Evolutionary conservation across 2,329 filamentous ascomycete species (phyloP).

Genomic region (Lasiodiplodia sp.): DNA sequence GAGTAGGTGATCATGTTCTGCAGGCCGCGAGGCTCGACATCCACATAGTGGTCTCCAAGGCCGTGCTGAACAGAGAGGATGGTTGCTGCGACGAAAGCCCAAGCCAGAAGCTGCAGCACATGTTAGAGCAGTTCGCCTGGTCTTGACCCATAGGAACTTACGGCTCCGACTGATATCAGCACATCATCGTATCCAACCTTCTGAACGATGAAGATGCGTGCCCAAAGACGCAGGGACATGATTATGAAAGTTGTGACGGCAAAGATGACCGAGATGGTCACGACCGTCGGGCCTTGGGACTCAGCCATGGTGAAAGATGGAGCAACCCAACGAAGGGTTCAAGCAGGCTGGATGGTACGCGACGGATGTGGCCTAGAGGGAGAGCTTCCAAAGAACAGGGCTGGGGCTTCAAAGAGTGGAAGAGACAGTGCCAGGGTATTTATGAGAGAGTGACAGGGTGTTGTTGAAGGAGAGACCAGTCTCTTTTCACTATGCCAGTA

Average conservation of each 20-base stretch:
- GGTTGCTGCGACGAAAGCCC: constrained; percentile 47
- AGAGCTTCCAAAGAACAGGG: not conserved
- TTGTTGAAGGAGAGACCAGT: constrained; percentile 12
- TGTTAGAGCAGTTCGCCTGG: constrained; percentile 31
- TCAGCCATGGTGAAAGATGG: constrained; percentile 24
- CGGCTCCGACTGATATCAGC: constrained; percentile 37
- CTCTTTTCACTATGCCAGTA: constrained; percentile 1
- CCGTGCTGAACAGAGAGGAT: constrained; percentile 40
- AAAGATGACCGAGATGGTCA: constrained; percentile 47
- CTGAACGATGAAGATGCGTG: constrained; percentile 49
- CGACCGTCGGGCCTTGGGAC: constrained; percentile 34
- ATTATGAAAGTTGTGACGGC: constrained; percentile 48
- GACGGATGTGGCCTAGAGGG: not conserved
- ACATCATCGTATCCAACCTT: constrained; percentile 42
- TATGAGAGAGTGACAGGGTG: constrained; percentile 4
- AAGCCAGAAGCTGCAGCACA: constrained; percentile 39
- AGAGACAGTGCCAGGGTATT: constrained; percentile 15
- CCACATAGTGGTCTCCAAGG: constrained; percentile 36
- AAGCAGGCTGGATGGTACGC: not conserved
- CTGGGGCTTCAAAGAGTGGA: not conserved
- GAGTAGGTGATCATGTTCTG: constrained; percentile 34
- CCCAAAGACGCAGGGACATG: constrained; percentile 48
- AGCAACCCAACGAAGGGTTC: constrained; percentile 22
- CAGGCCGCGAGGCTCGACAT: constrained; percentile 35
- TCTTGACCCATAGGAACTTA: constrained; percentile 33